Evolutionary conservation across 345 rosid genomes (phyloP).

Genomic region (Carallia brachiata): DNA sequence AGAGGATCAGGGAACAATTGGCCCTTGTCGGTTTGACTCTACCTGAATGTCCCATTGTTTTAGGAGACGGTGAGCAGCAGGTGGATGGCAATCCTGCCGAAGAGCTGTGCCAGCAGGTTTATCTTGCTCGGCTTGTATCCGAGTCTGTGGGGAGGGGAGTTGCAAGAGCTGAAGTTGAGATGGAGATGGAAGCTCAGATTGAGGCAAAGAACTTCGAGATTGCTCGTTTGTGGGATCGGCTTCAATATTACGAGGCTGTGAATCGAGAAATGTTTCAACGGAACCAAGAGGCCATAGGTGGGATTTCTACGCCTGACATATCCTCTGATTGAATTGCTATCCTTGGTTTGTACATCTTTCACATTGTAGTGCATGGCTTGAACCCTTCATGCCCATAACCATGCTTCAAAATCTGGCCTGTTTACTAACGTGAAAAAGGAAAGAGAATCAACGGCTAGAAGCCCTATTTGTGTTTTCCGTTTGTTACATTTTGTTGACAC

Average conservation of each 20-base stretch:
- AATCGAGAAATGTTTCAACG: conserved; percentile 87
- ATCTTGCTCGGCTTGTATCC: conserved; percentile 62
- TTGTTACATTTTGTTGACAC: no score
- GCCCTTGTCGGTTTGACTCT: conserved; percentile 56
- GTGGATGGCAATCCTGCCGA: conserved; percentile 40
- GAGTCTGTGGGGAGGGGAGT: conserved; percentile 59
- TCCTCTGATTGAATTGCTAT: not conserved
- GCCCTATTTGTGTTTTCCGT: no score
- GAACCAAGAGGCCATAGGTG: conserved; percentile 88
- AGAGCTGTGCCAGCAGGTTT: conserved; percentile 59
- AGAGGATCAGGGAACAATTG: conserved; percentile 61
- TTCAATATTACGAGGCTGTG: conserved; percentile 76
- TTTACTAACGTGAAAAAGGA: no score
- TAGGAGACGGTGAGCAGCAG: conserved; percentile 33
- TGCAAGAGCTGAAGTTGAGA: conserved; percentile 73
- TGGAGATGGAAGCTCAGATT: conserved; percentile 64
- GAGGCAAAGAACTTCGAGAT: conserved; percentile 88
- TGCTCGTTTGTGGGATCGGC: conserved; percentile 65
- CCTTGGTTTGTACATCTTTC: no score
- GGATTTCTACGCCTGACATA: conserved; percentile 18
- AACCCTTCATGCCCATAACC: no score
- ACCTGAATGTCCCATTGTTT: conserved; percentile 46
- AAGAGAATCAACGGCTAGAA: no score
- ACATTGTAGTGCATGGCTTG: no score
- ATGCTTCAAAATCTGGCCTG: no score